phyloP scores from a whole-genome alignment of 805 yeast species.

The Lachancea fermentati region DNA sequence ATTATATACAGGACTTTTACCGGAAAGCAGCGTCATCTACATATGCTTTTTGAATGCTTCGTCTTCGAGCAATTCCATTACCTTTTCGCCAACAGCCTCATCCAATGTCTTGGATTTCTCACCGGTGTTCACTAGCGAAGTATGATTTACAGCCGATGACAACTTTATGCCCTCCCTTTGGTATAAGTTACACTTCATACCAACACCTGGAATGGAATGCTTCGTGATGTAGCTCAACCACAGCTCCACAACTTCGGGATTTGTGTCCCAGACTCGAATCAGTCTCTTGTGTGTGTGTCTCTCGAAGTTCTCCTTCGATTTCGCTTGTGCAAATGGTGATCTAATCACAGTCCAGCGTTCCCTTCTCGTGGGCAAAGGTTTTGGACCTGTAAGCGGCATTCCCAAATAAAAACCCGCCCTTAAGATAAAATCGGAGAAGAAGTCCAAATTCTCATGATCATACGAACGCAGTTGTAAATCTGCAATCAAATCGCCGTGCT shows the following conservation, averaged over 20 bases:
- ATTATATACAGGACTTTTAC: constrained; percentile 1
- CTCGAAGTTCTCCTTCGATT: constrained; percentile 89
- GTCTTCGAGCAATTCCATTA: constrained; percentile 61
- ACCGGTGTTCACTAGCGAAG: constrained; percentile 13
- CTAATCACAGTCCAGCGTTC: constrained; percentile 91
- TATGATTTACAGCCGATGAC: constrained; percentile 35
- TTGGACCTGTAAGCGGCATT: constrained; percentile 75
- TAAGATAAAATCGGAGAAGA: constrained; percentile 77
- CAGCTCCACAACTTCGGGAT: constrained; percentile 76
- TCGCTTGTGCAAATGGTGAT: constrained; percentile 92
- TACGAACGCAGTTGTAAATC: constrained; percentile 67
- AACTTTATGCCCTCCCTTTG: constrained; percentile 46
- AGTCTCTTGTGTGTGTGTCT: constrained; percentile 75
- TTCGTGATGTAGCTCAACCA: constrained; percentile 75
- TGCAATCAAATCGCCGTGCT: constrained; percentile 75
- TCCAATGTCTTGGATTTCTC: constrained; percentile 12
- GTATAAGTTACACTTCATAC: constrained; percentile 68
- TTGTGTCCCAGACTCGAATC: constrained; percentile 75
- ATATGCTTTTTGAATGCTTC: constrained; percentile 60
- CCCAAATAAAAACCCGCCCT: constrained; percentile 89
- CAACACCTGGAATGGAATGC: constrained; percentile 75
- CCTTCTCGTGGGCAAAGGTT: constrained; percentile 59
- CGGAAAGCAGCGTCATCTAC: constrained; percentile 4
- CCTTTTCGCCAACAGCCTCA: constrained; percentile 42
- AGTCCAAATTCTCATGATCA: constrained; percentile 62